A percentile compares a stretch with the other conserved stretches of the same genome.
phyloP scores from a whole-genome alignment of 306 rosid genomes.

The Cucurbita ficifolia region DNA sequence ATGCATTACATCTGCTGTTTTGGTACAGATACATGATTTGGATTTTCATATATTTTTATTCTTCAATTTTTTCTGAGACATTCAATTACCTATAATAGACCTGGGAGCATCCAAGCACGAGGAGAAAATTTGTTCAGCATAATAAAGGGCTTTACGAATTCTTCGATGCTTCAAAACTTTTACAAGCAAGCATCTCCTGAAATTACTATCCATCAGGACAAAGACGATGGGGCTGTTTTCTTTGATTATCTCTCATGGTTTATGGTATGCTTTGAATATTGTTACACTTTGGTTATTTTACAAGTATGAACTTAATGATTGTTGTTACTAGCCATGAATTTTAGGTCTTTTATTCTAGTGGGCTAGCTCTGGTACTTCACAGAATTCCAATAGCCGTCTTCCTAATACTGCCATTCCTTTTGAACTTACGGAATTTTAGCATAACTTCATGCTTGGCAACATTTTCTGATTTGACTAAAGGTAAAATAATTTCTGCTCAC shows the following conservation, averaged over 20 bases:
- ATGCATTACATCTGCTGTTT: slow-evolving; percentile 44
- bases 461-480: slow-evolving; percentile 53
- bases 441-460: slow-evolving; percentile 38
- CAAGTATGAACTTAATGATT: slow-evolving; percentile 9
- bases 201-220: slow-evolving; percentile 20
- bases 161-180: slow-evolving; percentile 49
- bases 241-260: slow-evolving; percentile 83
- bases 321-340: slow-evolving; percentile 11
- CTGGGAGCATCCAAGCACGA: slow-evolving; percentile 98
- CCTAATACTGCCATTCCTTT: slow-evolving; percentile 33
- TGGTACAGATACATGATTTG: slow-evolving; percentile 29
- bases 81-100: slow-evolving; percentile 49
- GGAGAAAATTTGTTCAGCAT: slow-evolving; percentile 89
- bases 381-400: slow-evolving; percentile 56
- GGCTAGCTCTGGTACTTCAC: slow-evolving; percentile 71
- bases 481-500: slow-evolving; percentile 22
- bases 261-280: slow-evolving; percentile 57
- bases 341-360: slow-evolving; percentile 72
- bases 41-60: slow-evolving; percentile 12
- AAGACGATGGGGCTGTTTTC: slow-evolving; percentile 64
- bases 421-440: slow-evolving; percentile 21
- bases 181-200: slow-evolving; percentile 30
- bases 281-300: slow-evolving; percentile 6
- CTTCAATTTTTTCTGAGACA: slow-evolving; percentile 30
- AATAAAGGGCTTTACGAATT: slow-evolving; percentile 64